Conservation (phyloP, 192 early-diverging fungal genomes). For the Backusella luteola region DNA sequence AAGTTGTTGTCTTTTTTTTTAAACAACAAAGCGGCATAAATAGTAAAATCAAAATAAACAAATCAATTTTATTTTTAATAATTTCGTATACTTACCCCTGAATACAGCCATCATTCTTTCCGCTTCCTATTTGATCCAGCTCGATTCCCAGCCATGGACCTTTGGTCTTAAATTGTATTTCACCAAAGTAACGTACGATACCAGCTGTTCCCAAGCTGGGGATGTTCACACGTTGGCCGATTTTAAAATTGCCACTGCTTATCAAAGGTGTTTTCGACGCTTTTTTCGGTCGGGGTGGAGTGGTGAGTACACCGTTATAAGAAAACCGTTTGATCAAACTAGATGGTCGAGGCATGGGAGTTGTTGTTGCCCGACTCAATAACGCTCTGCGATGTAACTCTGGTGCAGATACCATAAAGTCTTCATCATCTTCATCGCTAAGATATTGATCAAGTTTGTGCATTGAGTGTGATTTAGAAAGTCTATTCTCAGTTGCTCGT, state of each 20-base stretch:
- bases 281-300: background rate
- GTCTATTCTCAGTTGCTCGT: background rate
- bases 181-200: constrained; percentile 67
- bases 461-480: constrained; percentile 12
- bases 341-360: constrained; percentile 13
- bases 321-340: constrained; percentile 11
- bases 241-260: background rate
- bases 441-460: background rate
- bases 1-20: background rate
- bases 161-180: constrained; percentile 61
- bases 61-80: background rate
- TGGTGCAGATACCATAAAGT: background rate
- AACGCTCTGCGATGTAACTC: background rate
- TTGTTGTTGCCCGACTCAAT: constrained; percentile 2
- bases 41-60: constrained; percentile 6
- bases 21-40: constrained; percentile 5
- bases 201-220: constrained; percentile 36
- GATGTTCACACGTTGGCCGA: constrained; percentile 16
- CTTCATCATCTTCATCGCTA: constrained; percentile 11
- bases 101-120: constrained; percentile 78
- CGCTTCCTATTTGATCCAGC: constrained; percentile 64
- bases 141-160: constrained; percentile 83
- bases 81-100: constrained; percentile 46
- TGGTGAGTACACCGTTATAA: background rate
- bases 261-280: background rate